Percentiles rank a stretch among this genome's conserved stretches.
Conservation (phyloP, 495 filamentous ascomycete genomes). For the Neurospora sp. region DNA sequence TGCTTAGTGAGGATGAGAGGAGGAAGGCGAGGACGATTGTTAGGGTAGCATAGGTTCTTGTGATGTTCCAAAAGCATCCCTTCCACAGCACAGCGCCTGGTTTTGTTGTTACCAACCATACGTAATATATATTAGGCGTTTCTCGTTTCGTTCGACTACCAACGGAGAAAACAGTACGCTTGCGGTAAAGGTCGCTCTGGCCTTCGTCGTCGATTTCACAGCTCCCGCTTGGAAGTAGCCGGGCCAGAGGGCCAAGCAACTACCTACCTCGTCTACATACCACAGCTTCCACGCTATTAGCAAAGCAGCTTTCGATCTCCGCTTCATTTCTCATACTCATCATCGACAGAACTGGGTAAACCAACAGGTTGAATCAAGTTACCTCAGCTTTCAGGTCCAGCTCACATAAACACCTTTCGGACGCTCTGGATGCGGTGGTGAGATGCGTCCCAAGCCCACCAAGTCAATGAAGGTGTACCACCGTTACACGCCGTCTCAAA, state of each 20-base stretch:
- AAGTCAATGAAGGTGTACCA: neutral
- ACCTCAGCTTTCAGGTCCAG: neutral
- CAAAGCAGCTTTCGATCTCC: neutral
- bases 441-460: neutral
- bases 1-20: slow-evolving; percentile 45
- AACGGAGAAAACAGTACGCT: neutral
- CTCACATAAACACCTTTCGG: neutral
- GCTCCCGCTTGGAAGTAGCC: neutral
- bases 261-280: too few species aligned
- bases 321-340: neutral
- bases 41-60: slow-evolving; percentile 4
- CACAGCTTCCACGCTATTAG: too few species aligned
- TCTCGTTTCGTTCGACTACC: neutral
- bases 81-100: neutral
- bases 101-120: neutral
- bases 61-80: neutral
- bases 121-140: neutral
- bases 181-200: neutral
- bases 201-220: neutral
- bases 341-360: neutral
- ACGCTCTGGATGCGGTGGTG: neutral
- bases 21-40: slow-evolving; percentile 43
- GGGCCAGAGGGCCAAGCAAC: too few species aligned
- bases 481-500: neutral
- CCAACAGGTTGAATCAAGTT: neutral